Evolutionary conservation across 2,329 filamentous ascomycete species (phyloP), one percentile per base, ranked within the genome.

Genomic region (Cladosporium sp.): DNA sequence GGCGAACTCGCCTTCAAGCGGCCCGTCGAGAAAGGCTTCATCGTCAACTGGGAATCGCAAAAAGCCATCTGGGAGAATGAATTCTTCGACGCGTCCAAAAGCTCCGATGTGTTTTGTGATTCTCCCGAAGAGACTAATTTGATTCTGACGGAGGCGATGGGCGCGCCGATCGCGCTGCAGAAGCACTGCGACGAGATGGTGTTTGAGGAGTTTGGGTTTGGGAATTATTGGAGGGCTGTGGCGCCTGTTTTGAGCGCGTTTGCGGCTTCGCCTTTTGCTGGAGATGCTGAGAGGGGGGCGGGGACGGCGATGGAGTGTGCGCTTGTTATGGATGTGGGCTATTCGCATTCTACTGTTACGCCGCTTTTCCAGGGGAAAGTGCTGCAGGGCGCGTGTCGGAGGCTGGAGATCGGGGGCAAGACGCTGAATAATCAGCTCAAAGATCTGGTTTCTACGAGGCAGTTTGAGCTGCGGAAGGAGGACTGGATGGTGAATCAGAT

Each of bases 31-130:
- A 96, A 93, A 78, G 95, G 95, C 8, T 98, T 91, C 75, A 84
- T 98, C 58, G 93, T 98, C 67, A 97, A 94, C 75, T 99, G 95
- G 95, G 95, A 99, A 78, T 89, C 91, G 0, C 88, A 99, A 80
- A 94, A 92, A 78, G 93, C 95, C 74, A 92, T 99, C 60, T 99
- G 95, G 95, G 93, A 97, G 73, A 88, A 89, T 71, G 89, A 93
- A 67, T 91, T 98, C 74, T 89, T 96, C 71, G 56, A 61, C 49
- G 39, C 39, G 21, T n/a, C 81, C 85, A 65, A 86, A 86, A n/a
- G 82, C 84, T 30, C 80, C 88, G 46, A 21, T 8, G 63, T 70
- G 13, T 64, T 83, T 78, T 92, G 90, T 76, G 89, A 96, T 70
- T 25, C 34, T 11, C 91, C 94, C 0, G 82, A 85, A 62, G 89